Percentiles rank a stretch among this genome's conserved stretches.
These are phyloP conservation scores for Cruciata laevipes DNA, from an alignment of 257 asterid genomes.

Conservation along the genomic window DNA sequence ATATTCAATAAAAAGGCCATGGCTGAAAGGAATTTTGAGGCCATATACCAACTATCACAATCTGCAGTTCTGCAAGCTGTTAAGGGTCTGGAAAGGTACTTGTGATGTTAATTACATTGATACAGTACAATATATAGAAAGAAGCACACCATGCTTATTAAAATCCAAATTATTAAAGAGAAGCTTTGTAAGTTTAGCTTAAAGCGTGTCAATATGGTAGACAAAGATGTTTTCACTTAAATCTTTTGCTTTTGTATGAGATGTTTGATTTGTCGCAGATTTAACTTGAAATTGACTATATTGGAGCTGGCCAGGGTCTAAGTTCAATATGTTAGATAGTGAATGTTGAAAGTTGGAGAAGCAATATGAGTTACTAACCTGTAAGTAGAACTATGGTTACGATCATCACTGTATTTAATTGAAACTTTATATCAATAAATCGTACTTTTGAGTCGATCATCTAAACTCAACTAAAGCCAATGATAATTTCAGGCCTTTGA, in stretches of 20 bases:
- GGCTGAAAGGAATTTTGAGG: slow-evolving; percentile 32
- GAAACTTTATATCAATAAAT: background rate
- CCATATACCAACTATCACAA: slow-evolving; percentile 42
- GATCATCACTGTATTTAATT: background rate
- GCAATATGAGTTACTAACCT: background rate
- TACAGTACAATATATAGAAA: background rate
- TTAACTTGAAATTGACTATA: background rate
- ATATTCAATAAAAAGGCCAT: slow-evolving; percentile 63
- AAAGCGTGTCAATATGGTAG: background rate
- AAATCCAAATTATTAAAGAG: background rate
- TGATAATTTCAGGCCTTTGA: slow-evolving; percentile 2
- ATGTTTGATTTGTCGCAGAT: background rate
- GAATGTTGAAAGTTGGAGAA: background rate
- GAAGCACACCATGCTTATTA: background rate
- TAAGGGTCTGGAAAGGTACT: slow-evolving; percentile 32
- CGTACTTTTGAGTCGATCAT: background rate
- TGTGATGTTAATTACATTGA: background rate
- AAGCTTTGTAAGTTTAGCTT: background rate
- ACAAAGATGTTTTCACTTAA: background rate
- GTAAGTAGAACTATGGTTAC: background rate
- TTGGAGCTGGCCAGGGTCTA: no score
- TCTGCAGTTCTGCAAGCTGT: slow-evolving; percentile 41
- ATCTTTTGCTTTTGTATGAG: background rate
- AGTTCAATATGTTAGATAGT: no score
- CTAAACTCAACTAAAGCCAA: slow-evolving; percentile 9